These are phyloP conservation scores for Fusarium lyarnte DNA, from an alignment of 2,329 filamentous ascomycete genomes.

Conservation along the genomic window DNA sequence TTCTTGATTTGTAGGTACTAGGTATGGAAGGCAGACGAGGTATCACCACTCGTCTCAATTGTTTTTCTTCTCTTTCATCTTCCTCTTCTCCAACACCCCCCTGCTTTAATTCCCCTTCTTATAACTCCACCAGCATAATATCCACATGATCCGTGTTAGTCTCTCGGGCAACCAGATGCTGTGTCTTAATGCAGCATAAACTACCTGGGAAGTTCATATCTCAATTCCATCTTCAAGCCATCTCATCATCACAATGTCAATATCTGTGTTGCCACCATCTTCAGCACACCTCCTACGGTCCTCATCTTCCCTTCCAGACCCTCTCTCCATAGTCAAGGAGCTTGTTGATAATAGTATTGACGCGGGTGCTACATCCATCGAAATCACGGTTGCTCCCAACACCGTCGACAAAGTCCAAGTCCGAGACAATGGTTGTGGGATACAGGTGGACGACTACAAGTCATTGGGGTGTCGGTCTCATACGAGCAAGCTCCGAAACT, in stretches of 20 bases:
- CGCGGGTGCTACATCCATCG: slow-evolving; percentile 72
- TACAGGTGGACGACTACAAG: slow-evolving; percentile 68
- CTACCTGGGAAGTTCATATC: slow-evolving; percentile 11
- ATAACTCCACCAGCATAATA: slow-evolving; percentile 34
- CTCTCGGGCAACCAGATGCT: slow-evolving; percentile 37
- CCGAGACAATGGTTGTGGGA: slow-evolving; percentile 78
- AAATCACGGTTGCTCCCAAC: slow-evolving; percentile 71
- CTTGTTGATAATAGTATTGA: slow-evolving; percentile 82
- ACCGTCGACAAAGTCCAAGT: slow-evolving; percentile 76
- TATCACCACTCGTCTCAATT: not conserved
- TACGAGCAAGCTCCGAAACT: slow-evolving; percentile 77
- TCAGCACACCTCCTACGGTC: slow-evolving; percentile 68
- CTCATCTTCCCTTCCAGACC: slow-evolving; percentile 66
- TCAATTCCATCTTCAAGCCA: slow-evolving; percentile 17
- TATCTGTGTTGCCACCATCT: slow-evolving; percentile 58
- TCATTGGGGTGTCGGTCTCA: slow-evolving; percentile 72
- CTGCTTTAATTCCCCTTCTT: slow-evolving; percentile 14
- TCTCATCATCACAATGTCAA: slow-evolving; percentile 53
- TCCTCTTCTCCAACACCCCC: not conserved
- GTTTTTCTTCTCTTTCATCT: not conserved
- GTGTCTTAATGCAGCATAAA: slow-evolving; percentile 33
- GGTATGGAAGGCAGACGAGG: not conserved
- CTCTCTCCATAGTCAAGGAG: slow-evolving; percentile 75
- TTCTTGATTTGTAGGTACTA: not conserved
- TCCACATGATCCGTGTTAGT: slow-evolving; percentile 41